Evolutionary conservation across 257 asterid genomes (phyloP), one percentile per base, ranked within the genome.

Genomic region (Primulina eburnea): DNA sequence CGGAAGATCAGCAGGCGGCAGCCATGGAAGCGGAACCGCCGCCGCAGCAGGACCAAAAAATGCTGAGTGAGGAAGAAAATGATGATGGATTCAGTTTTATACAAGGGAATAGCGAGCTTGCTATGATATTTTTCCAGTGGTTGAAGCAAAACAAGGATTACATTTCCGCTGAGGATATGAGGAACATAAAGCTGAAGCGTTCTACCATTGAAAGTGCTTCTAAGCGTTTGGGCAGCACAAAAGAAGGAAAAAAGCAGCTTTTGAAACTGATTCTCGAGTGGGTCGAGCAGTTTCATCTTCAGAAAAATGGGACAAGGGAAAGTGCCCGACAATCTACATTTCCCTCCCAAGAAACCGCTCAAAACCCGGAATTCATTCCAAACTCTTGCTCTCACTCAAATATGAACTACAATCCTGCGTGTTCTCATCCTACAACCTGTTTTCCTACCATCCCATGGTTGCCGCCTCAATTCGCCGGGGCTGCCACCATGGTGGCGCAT

Each of bases 121-220:
- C 91, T 0, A 71, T 29, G 43, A 83, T 90, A 20, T 93, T 93
- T 63, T 75, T 90, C 53, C 95, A 90, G 17, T 93, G 99, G 99
- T 59, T 93, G 62, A 93, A 89, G 86, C 91, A 86, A 52, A 90
- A 90, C 77, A 86, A 71, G 78, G 91, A 90, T 16, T 50, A 75
- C 80, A 87, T 93, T 2, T 87, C 96, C 0, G 99, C 96, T 0
- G 87, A 89, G 26, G 99, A 90, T 37, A 82, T 93, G 91, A 78
- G 96, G 72, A 86, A 70, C 73, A 93, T 93, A 7, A 93, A 85
- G 69, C 92, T 93, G 5, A 87, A 82, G 71, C 83, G 96, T 4
- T 85, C 97, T 35, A 93, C 99, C 47, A 81, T 93, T 21, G 97
- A 90, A 21, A 77, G 78, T 18, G 99, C 97, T 47, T 82, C 88